These are phyloP conservation scores for Colletotrichum tropicale DNA, from an alignment of 2,329 filamentous ascomycete species.

Conservation along the genomic window DNA sequence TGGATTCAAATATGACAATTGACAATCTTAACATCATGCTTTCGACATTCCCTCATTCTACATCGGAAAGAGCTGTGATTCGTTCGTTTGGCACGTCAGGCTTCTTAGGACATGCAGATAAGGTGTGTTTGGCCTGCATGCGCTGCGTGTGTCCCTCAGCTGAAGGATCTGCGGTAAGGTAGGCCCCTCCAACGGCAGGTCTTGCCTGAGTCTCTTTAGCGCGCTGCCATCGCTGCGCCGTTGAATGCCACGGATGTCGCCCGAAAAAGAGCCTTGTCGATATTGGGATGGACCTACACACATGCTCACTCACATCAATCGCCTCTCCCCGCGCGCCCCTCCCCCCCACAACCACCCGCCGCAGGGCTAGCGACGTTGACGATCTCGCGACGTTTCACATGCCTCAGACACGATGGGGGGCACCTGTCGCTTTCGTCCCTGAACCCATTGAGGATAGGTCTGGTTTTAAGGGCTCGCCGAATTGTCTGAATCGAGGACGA, in stretches of 20 bases:
- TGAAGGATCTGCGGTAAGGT: background rate
- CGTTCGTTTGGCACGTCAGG: background rate
- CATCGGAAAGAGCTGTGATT: background rate
- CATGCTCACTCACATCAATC: background rate
- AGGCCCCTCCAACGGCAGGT: background rate
- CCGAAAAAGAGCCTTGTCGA: background rate
- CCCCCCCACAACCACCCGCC: background rate
- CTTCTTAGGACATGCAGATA: background rate
- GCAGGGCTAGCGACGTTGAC: background rate
- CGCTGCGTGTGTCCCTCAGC: background rate
- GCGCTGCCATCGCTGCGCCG: background rate
- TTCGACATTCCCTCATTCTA: background rate
- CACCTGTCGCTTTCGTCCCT: background rate
- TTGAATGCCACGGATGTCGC: background rate
- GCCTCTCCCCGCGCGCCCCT: background rate
- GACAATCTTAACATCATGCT: background rate
- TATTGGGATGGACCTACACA: background rate
- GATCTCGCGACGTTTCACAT: conserved; percentile 16
- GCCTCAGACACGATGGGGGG: background rate
- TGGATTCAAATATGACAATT: background rate
- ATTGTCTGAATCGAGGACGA: background rate
- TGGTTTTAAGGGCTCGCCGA: background rate
- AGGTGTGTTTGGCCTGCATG: background rate
- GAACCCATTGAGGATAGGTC: background rate
- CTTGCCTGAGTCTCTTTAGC: background rate